Conservation (phyloP, 371 early-diverging fungal genomes). For the Mortierella polycephala region DNA sequence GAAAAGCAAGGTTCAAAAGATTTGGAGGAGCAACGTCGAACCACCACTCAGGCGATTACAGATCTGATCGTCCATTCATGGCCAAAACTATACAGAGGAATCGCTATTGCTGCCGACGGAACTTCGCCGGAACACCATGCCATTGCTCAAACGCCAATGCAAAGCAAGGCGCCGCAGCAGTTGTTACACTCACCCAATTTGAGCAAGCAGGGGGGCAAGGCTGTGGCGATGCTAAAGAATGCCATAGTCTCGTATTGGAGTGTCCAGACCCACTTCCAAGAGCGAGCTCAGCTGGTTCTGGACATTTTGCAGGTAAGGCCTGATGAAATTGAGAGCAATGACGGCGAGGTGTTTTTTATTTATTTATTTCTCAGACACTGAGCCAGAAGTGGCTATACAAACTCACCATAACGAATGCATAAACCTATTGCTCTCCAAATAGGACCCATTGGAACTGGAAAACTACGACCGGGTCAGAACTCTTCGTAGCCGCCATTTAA, state of each 20-base stretch:
- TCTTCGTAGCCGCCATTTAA: slow-evolving; percentile 39
- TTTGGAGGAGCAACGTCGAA: slow-evolving; percentile 19
- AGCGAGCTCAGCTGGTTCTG: slow-evolving; percentile 38
- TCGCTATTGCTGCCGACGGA: neutral
- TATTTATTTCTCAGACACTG: too few species aligned
- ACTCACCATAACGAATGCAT: too few species aligned
- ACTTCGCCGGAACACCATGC: too few species aligned
- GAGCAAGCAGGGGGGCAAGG: slow-evolving; percentile 26
- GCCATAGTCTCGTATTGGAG: slow-evolving; percentile 23
- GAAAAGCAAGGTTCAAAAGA: neutral
- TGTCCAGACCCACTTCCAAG: slow-evolving; percentile 31
- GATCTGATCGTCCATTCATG: slow-evolving; percentile 12
- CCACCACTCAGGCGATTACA: slow-evolving; percentile 3
- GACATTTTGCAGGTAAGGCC: slow-evolving; percentile 36
- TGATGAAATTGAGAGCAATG: neutral
- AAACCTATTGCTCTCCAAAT: neutral
- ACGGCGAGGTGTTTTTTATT: too few species aligned
- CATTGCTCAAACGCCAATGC: neutral
- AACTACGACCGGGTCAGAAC: slow-evolving; percentile 23
- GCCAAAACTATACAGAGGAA: slow-evolving; percentile 4
- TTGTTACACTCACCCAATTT: slow-evolving; percentile 4
- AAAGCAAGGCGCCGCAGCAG: slow-evolving; percentile 6
- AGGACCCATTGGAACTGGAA: slow-evolving; percentile 38
- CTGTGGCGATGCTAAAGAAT: slow-evolving; percentile 23
- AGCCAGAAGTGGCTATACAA: neutral